These are phyloP conservation scores for Kuraishia borneana DNA, from an alignment of 805 yeast species.

Conservation along the genomic window DNA sequence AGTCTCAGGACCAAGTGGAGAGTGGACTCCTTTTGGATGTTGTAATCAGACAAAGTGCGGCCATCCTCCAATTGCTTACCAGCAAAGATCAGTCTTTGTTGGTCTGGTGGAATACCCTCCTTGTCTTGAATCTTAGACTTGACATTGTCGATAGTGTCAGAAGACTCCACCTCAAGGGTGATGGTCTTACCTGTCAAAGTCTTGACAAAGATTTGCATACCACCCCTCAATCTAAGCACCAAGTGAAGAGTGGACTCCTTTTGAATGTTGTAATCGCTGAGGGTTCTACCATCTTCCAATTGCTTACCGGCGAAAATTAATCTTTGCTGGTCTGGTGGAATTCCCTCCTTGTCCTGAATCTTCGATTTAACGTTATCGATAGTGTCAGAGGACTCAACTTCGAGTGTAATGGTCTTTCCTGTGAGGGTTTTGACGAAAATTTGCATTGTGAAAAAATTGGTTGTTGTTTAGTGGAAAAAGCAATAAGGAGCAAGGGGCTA, in stretches of 20 bases:
- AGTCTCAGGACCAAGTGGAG: constrained; percentile 22
- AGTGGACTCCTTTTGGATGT: constrained; percentile 31
- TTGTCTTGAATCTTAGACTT: constrained; percentile 30
- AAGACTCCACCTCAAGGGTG: constrained; percentile 77
- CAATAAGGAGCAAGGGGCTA: constrained; percentile 3
- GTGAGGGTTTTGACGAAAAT: constrained; percentile 84
- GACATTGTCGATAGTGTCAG: constrained; percentile 32
- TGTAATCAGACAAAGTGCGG: constrained; percentile 85
- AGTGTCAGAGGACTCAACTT: constrained; percentile 36
- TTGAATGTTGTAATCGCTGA: constrained; percentile 65
- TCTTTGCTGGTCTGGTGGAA: constrained; percentile 34
- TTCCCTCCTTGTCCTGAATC: constrained; percentile 32
- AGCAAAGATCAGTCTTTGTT: constrained; percentile 29
- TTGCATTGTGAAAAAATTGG: constrained; percentile 42
- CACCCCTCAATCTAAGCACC: constrained; percentile 84
- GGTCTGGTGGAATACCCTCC: constrained; percentile 32
- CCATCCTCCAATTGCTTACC: constrained; percentile 45
- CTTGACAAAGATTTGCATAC: constrained; percentile 70
- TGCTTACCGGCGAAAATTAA: constrained; percentile 36
- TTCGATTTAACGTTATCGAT: constrained; percentile 31
- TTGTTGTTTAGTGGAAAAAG: neutral
- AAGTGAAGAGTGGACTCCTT: constrained; percentile 54
- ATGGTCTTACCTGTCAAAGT: constrained; percentile 86
- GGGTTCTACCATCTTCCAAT: constrained; percentile 71
- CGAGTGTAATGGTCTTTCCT: constrained; percentile 78